phyloP scores from a whole-genome alignment of 2,329 filamentous ascomycete species.

The Penicillium hordei region DNA sequence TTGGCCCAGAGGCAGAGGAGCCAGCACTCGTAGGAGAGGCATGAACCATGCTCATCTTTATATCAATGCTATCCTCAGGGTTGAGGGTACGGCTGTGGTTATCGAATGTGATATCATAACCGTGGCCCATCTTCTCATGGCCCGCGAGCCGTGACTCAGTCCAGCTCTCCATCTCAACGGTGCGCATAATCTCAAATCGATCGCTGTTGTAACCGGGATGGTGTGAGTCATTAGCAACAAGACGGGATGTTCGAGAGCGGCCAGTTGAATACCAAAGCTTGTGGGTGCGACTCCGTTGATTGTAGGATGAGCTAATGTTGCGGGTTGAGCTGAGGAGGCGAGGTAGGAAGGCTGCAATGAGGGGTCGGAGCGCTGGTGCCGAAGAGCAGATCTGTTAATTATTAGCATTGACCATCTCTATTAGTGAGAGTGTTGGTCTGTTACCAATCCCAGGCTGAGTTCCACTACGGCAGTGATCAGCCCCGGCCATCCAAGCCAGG shows the following conservation, averaged over 20 bases:
- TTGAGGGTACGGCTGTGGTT: slow-evolving; percentile 14
- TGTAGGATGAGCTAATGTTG: slow-evolving; percentile 21
- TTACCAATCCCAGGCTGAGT: slow-evolving; percentile 39
- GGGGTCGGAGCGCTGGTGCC: slow-evolving; percentile 38
- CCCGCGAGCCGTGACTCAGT: slow-evolving; percentile 25
- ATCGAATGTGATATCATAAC: slow-evolving; percentile 22
- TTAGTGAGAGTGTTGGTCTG: not conserved
- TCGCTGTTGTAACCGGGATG: slow-evolving; percentile 23
- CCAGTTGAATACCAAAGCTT: slow-evolving; percentile 26
- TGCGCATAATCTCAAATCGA: slow-evolving; percentile 35
- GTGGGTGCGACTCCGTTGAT: slow-evolving; percentile 18
- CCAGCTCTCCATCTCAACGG: slow-evolving; percentile 39
- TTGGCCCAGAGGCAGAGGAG: slow-evolving; percentile 17
- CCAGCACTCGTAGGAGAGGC: slow-evolving; percentile 25
- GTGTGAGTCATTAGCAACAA: slow-evolving; percentile 9
- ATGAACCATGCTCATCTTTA: slow-evolving; percentile 21
- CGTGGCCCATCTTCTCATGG: slow-evolving; percentile 15
- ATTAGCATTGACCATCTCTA: not conserved
- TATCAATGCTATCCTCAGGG: slow-evolving; percentile 15
- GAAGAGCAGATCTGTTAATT: slow-evolving; percentile 37
- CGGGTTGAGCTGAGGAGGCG: slow-evolving; percentile 32
- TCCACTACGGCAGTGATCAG: slow-evolving; percentile 34
- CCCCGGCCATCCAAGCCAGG: slow-evolving; percentile 39
- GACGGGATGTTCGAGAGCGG: slow-evolving; percentile 24
- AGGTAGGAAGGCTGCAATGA: slow-evolving; percentile 34